Base-by-base conservation (phyloP, 805 yeast species). In the Hanseniaspora osmophila region DNA sequence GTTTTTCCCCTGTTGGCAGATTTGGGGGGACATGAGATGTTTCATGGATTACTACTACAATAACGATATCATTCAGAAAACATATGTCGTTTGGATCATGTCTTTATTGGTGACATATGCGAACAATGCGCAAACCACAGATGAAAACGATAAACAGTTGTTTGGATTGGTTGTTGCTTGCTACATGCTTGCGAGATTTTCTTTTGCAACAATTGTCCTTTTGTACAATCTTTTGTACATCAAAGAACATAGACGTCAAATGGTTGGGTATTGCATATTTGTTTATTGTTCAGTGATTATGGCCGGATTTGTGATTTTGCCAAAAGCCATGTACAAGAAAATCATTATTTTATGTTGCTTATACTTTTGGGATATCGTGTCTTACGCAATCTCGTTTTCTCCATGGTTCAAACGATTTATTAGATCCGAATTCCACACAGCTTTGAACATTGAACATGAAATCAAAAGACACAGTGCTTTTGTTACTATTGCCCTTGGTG, bases 21-120 rank as follows among this genome's bases (percentile, higher is more conserved):
- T 78, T 18, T 78, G 84, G 84, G 58, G 69, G n/a, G 83, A 77
- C 52, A 63, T 78, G 47, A 74, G 75, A 53, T 82, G 77, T 47
- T 68, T 77, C 52, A 74, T 76, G 69, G 76, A 78, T 58, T 77
- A 75, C 54, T 78, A 75, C 59, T 78, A 71, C 55, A 74, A 65
- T 47, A 79, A 77, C 52, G 84, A 79, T 57, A 57, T 78, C 43
- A 54, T 73, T 3, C 84, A 79, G 54, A 68, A 70, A 45, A 9
- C 63, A 0, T 73, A 69, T 54, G 67, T 77, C 15, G 49, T 76
- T 16, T 75, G 80, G 81, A 66, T 71, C 15, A 57, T 78, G 50
- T 53, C 62, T 1, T 57, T 77, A 37, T 60, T 78, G 47, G 67
- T 76, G 9, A 52, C 75, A 9, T 75, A 68, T 50, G 74, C 69